These are phyloP conservation scores for Hypericum perforatum DNA, from an alignment of 345 rosid species.

Conservation along the genomic window DNA sequence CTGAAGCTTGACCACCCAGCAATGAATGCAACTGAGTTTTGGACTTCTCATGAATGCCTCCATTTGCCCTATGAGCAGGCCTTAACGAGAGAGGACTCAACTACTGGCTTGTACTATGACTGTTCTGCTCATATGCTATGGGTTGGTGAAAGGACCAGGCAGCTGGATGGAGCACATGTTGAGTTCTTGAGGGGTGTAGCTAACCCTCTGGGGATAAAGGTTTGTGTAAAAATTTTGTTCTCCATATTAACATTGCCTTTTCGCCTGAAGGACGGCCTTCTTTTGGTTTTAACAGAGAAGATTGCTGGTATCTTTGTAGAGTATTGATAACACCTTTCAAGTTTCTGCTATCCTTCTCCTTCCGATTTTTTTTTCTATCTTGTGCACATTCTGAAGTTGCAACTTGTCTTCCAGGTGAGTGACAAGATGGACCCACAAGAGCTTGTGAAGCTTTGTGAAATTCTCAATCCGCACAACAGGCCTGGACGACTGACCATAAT, in stretches of 20 bases:
- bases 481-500: constrained; percentile 52
- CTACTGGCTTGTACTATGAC: constrained; percentile 56
- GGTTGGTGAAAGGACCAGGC: constrained; percentile 70
- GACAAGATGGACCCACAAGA: constrained; percentile 57
- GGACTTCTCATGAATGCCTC: constrained; percentile 66
- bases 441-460: constrained; percentile 45
- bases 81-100: constrained; percentile 64
- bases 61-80: constrained; percentile 57
- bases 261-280: too few species aligned
- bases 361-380: too few species aligned
- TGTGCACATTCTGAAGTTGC: constrained; percentile 1
- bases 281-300: too few species aligned
- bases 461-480: constrained; percentile 48
- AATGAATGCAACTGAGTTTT: constrained; percentile 52
- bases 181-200: constrained; percentile 54
- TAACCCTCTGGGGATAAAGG: constrained; percentile 50
- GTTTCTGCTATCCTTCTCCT: too few species aligned
- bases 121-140: constrained; percentile 66
- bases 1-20: constrained; percentile 45
- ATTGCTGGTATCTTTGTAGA: not conserved
- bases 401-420: constrained; percentile 30
- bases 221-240: not conserved
- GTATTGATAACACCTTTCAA: not conserved
- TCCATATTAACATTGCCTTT: not conserved
- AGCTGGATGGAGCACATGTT: constrained; percentile 61